Evolutionary conservation across 2,329 filamentous ascomycete genomes (phyloP).

Genomic region (Spiromastix sp.): DNA sequence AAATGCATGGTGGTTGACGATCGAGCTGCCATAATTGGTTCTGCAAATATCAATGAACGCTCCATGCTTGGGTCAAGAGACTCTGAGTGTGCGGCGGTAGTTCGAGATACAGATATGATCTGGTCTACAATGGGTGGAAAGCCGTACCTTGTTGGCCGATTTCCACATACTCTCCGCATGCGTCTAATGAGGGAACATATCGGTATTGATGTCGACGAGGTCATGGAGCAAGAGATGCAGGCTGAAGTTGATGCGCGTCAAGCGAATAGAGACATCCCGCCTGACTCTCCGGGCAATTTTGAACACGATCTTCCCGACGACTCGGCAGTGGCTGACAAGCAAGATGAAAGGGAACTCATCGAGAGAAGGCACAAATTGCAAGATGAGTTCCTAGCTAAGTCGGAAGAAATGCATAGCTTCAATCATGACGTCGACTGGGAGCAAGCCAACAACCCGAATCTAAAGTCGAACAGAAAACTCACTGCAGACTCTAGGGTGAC

Average conservation of each 20-base stretch:
- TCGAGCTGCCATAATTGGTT: conserved; percentile 70
- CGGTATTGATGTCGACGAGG: conserved; percentile 70
- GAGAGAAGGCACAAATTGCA: conserved; percentile 37
- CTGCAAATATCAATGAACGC: conserved; percentile 58
- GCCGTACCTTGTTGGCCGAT: conserved; percentile 61
- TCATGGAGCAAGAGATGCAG: conserved; percentile 67
- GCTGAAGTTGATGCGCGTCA: conserved; percentile 41
- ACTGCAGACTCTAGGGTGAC: conserved; percentile 50
- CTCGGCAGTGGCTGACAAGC: conserved; percentile 24
- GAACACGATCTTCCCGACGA: conserved; percentile 17
- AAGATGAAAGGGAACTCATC: conserved; percentile 32
- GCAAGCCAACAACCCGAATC: conserved; percentile 47
- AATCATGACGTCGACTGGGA: conserved; percentile 64
- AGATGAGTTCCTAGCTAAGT: conserved; percentile 47
- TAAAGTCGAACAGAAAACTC: conserved; percentile 44
- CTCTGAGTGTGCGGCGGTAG: conserved; percentile 76
- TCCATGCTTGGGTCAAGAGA: conserved; percentile 78
- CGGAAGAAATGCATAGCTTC: conserved; percentile 54
- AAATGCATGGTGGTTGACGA: conserved; percentile 81
- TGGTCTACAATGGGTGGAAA: conserved; percentile 63
- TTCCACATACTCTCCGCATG: conserved; percentile 70
- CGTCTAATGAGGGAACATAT: conserved; percentile 88
- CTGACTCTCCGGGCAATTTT: conserved; percentile 1
- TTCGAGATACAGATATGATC: conserved; percentile 65
- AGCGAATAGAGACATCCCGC: conserved; percentile 4